phyloP scores from a whole-genome alignment of 2,329 filamentous ascomycete species.

The Clonostachys solani region DNA sequence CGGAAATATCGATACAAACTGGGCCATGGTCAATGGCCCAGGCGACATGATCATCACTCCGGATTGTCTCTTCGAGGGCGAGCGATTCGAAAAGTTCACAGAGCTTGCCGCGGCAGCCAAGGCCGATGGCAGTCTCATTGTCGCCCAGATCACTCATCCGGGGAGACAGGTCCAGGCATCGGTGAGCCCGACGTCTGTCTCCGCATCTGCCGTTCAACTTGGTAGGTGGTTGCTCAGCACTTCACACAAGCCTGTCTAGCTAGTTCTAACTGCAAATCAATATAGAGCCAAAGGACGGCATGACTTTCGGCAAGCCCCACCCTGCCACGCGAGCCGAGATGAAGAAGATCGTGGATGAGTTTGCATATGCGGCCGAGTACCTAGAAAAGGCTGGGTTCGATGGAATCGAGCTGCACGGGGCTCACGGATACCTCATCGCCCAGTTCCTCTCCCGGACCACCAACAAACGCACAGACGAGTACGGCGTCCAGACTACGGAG shows the following conservation, averaged over 20 bases:
- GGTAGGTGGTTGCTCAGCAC: not conserved
- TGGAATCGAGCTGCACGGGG: conserved; percentile 45
- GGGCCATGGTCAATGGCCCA: conserved; percentile 49
- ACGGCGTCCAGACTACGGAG: conserved; percentile 34
- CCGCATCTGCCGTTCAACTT: conserved; percentile 31
- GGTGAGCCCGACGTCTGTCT: conserved; percentile 29
- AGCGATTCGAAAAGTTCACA: conserved; percentile 58
- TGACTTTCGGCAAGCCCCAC: conserved; percentile 40
- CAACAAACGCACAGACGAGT: conserved; percentile 46
- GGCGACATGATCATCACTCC: conserved; percentile 57
- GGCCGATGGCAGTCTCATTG: conserved; percentile 52
- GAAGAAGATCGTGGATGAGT: conserved; percentile 49
- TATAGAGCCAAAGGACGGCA: conserved; percentile 12
- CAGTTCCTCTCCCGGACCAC: conserved; percentile 46
- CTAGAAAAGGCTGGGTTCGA: conserved; percentile 58
- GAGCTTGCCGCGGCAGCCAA: conserved; percentile 50
- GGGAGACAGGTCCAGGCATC: conserved; percentile 44
- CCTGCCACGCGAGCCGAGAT: conserved; percentile 52
- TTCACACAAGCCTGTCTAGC: no score
- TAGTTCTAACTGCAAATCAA: no score
- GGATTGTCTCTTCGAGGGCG: conserved; percentile 42
- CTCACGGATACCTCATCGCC: conserved; percentile 49
- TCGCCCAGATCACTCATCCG: conserved; percentile 60
- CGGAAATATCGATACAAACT: conserved; percentile 62
- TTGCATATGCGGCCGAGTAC: conserved; percentile 58